Percentiles rank a stretch among this genome's conserved stretches.
Conservation (phyloP, 2,329 filamentous ascomycete species). For the Acrocalymma vagum region DNA sequence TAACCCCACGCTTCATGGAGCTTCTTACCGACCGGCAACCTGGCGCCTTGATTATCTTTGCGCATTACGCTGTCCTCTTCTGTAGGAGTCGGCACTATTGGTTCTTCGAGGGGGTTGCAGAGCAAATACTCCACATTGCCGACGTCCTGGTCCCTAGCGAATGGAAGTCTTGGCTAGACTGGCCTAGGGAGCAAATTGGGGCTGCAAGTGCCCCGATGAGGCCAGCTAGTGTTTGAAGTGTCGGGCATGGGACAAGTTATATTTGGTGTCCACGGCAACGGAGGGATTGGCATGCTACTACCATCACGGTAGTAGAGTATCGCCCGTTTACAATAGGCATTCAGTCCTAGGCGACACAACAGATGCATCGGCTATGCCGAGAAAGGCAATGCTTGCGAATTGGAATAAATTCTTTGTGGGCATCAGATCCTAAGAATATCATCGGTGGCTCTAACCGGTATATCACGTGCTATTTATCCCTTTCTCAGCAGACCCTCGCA, state of each 20-base stretch:
- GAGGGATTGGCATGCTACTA: too few species aligned
- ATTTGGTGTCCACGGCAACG: background rate
- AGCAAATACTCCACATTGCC: slow-evolving; percentile 34
- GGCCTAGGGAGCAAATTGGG: slow-evolving; percentile 35
- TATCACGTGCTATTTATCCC: too few species aligned
- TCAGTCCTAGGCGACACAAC: too few species aligned
- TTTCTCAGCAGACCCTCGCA: too few species aligned
- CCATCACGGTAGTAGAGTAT: too few species aligned
- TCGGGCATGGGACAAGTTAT: background rate
- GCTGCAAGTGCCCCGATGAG: slow-evolving; percentile 2
- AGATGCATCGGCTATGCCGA: slow-evolving; percentile 1
- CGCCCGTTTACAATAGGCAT: too few species aligned
- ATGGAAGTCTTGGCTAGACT: slow-evolving; percentile 37
- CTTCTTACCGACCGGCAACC: slow-evolving; percentile 38
- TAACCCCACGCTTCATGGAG: slow-evolving; percentile 35
- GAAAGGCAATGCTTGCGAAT: slow-evolving; percentile 16
- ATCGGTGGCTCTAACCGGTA: too few species aligned
- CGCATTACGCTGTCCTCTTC: slow-evolving; percentile 46
- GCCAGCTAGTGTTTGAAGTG: slow-evolving; percentile 14
- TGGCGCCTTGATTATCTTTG: slow-evolving; percentile 45
- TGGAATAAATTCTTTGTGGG: too few species aligned
- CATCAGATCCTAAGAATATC: too few species aligned
- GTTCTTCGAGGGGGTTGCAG: slow-evolving; percentile 33
- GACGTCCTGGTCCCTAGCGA: slow-evolving; percentile 32
- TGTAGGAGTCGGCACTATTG: slow-evolving; percentile 28